A percentile compares a stretch with the other conserved stretches of the same genome.
Evolutionary conservation across 257 asterid species (phyloP).

Genomic region (Solanum peruvianum): DNA sequence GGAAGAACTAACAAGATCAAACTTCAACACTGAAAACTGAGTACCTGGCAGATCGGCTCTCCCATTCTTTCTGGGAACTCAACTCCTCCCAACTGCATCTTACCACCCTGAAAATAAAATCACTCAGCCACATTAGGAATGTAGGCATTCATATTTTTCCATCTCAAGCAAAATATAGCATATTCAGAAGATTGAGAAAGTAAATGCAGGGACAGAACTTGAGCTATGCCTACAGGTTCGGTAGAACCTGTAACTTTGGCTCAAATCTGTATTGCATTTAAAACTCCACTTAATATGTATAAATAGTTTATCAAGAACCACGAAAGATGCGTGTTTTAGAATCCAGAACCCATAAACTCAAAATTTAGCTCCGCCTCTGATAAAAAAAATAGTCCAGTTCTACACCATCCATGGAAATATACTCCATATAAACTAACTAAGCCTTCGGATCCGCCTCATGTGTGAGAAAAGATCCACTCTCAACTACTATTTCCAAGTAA

Average conservation of each 20-base stretch:
- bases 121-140: not conserved
- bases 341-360: not conserved
- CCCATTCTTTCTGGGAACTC: conserved; percentile 81
- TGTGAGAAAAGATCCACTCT: not conserved
- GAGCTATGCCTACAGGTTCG: not conserved
- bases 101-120: conserved; percentile 10
- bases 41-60: conserved; percentile 81
- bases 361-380: not conserved
- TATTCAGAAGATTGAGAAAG: not conserved
- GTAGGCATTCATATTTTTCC: not conserved
- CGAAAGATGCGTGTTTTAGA: not conserved
- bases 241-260: not conserved
- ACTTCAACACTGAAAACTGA: not conserved
- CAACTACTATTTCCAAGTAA: not conserved
- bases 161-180: not conserved
- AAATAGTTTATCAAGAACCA: not conserved
- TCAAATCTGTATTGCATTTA: not conserved
- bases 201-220: not conserved
- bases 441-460: not conserved
- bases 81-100: conserved; percentile 33
- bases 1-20: not conserved
- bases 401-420: not conserved
- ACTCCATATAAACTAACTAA: not conserved
- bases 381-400: not conserved
- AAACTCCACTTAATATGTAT: not conserved